A percentile compares a stretch with the other conserved stretches of the same genome.
Evolutionary conservation across 345 rosid species (phyloP).

Genomic region (Reutealis trisperma): DNA sequence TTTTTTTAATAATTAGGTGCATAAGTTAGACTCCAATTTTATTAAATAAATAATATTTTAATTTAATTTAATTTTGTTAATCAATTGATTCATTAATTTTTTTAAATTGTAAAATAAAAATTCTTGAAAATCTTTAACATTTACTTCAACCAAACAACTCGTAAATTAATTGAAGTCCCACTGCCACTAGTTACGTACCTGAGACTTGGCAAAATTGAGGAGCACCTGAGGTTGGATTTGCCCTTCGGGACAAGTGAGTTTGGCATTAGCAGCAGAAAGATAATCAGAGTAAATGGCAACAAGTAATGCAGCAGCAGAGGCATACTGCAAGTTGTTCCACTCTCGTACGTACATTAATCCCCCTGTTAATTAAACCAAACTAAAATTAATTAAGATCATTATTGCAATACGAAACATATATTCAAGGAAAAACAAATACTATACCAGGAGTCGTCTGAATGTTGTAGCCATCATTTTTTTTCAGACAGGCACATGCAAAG

Average conservation of each 20-base stretch:
- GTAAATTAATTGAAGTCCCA: too few species aligned
- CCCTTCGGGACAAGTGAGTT: slow-evolving; percentile 62
- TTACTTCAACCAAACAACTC: too few species aligned
- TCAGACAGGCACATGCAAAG: slow-evolving; percentile 79
- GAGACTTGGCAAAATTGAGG: slow-evolving; percentile 65
- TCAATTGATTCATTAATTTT: too few species aligned
- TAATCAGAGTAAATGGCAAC: slow-evolving; percentile 63
- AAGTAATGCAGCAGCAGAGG: slow-evolving; percentile 73
- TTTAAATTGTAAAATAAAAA: too few species aligned
- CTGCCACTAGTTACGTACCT: slow-evolving; percentile 36
- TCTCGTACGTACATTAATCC: slow-evolving; percentile 72
- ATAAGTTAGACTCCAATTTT: too few species aligned
- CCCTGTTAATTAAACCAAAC: slow-evolving; percentile 36
- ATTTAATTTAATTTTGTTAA: too few species aligned
- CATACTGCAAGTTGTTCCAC: slow-evolving; percentile 89
- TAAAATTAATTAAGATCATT: too few species aligned
- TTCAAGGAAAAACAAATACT: neutral
- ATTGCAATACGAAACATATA: too few species aligned
- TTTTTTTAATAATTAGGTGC: too few species aligned
- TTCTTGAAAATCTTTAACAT: too few species aligned
- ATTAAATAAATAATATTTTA: too few species aligned
- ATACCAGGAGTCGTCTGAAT: slow-evolving; percentile 53
- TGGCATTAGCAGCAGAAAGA: slow-evolving; percentile 59
- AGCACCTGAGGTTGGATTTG: slow-evolving; percentile 54
- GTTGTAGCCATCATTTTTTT: slow-evolving; percentile 75